These are phyloP conservation scores for Colletotrichum sansevieriae DNA, from an alignment of 2,329 filamentous ascomycete genomes.

Conservation along the genomic window DNA sequence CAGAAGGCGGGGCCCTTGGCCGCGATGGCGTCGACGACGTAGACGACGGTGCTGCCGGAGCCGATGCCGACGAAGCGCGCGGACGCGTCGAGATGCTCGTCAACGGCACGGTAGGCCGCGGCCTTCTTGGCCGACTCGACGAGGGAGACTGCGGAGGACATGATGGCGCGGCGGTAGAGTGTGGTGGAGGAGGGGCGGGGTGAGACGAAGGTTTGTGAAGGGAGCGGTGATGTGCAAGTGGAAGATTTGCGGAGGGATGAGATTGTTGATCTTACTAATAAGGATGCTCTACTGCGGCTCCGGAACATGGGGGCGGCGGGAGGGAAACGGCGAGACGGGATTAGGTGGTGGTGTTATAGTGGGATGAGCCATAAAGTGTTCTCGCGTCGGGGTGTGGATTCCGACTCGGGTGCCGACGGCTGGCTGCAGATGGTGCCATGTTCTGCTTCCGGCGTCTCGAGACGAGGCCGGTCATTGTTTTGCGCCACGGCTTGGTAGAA, in stretches of 20 bases:
- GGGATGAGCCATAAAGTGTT: conserved; percentile 38
- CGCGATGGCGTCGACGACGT: conserved; percentile 86
- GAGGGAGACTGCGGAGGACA: conserved; percentile 53
- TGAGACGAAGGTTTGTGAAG: conserved; percentile 1
- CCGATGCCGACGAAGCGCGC: conserved; percentile 82
- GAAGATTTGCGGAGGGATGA: conserved; percentile 10
- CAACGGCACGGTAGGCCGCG: conserved; percentile 80
- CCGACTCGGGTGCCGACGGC: neutral
- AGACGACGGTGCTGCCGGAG: conserved; percentile 84
- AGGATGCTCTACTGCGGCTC: conserved; percentile 20
- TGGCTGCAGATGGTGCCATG: neutral
- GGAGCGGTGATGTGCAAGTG: neutral
- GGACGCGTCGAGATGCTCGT: conserved; percentile 75
- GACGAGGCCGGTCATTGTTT: neutral
- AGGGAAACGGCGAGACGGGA: conserved; percentile 8
- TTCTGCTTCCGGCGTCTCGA: neutral
- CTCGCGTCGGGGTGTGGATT: conserved; percentile 6
- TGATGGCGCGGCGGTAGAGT: conserved; percentile 49
- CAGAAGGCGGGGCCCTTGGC: conserved; percentile 68
- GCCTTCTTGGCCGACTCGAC: conserved; percentile 81
- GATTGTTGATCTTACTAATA: conserved; percentile 30
- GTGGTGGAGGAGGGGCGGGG: conserved; percentile 15
- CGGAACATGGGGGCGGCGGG: conserved; percentile 26
- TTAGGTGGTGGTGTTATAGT: conserved; percentile 35
- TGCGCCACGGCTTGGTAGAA: neutral